Base-by-base conservation (phyloP, 192 early-diverging fungal genomes). In the Coemansia sp. region DNA sequence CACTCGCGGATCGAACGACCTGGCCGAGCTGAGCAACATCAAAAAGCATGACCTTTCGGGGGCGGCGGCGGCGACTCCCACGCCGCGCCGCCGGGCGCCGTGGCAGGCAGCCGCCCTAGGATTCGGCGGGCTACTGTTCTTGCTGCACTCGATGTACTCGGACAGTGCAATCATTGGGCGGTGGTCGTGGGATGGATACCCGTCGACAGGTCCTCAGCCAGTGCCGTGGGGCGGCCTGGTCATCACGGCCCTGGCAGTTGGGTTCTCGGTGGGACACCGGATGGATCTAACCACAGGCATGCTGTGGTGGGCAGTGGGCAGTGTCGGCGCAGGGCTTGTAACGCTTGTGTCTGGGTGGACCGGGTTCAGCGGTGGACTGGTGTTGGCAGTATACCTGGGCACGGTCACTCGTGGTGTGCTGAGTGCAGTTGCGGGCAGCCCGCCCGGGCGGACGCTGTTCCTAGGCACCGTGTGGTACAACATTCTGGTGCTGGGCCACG, bases 101-200 rank as follows among this genome's bases (percentile, higher is more conserved):
- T 82, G 81, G 67, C 16, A 75, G 7, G 38, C 61, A 19, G 41
- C 85, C 10, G 78, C 83, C 28, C 38, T 74, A 14, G 84, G 86
- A 7, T 78, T 83, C 21, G 86, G 85, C 14, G 60, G 70, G 7
- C 60, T 85, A 16, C 42, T 87, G 27, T 90, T 90, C 64, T 71
- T 75, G 8, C 62, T 90, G 30, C 87, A 87, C 54, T 84, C 85
- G 22, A 79, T 90, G 80, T 85, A 72, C 51, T 77, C 84, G 0
- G 87, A 90, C 64, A 82, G 81, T 20, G 79, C 84, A 7, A 85
- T 82, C 25, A 75, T 90, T 39, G 78, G 77, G 38, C 80, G 87
- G 30, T 90, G 87, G 87, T 67, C 78, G 38, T 71, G 82, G 35
- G 79, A 80, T 35, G 87, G 87, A 5, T 87, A 86, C 56, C 87